Base-by-base conservation (phyloP, 176 grass and related monocot species). In the Lolium multiflorum region DNA sequence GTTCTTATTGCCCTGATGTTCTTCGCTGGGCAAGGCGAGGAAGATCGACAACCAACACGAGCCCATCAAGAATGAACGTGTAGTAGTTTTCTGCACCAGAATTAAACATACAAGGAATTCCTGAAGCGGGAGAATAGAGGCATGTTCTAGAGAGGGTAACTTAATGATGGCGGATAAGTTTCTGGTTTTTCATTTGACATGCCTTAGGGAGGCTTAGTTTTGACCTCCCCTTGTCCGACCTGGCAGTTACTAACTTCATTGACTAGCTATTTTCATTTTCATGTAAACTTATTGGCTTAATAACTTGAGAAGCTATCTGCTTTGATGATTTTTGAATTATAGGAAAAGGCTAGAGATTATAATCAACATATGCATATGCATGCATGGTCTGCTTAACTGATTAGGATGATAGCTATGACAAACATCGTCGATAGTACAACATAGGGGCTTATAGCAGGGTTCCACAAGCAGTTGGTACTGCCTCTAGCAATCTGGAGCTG, bases 1-100 rank as follows among this genome's bases (percentile, higher is more conserved):
- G 16, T 89, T 79, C 65, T 98, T 38, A 12, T 95, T 68, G 77
- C 82, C 54, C 52, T 98, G 47, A 77, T 90, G 87, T 84, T 90
- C 75, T 76, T 95, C 61, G 79, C 87, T 25, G 80, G 77, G 38
- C 83, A 93, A 93, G 92, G 87, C 26, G 85, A 78, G 44, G 89
- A 95, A 52, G 68, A 52, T 60, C 57, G 77, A 70, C 82, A 21
- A 5, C 87, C 67, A 71, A 80, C 72, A 89, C 79, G 79, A 81
- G 51, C 86, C 65, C 89, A 83, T 80, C 85, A 49, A 41, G 90
- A 91, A 24, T 91, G 76, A 91, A 48, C 24, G 1, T 59, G 64
- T 26, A 41, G 6, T 49, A 17, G 10, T 26, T 26, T 28, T 44
- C 18, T 11, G 0, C 6, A 39, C 11, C 55, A 24, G 24, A 28